Conservation (phyloP, 1,284 basidiomycete species). For the Fomes fomentarius region DNA sequence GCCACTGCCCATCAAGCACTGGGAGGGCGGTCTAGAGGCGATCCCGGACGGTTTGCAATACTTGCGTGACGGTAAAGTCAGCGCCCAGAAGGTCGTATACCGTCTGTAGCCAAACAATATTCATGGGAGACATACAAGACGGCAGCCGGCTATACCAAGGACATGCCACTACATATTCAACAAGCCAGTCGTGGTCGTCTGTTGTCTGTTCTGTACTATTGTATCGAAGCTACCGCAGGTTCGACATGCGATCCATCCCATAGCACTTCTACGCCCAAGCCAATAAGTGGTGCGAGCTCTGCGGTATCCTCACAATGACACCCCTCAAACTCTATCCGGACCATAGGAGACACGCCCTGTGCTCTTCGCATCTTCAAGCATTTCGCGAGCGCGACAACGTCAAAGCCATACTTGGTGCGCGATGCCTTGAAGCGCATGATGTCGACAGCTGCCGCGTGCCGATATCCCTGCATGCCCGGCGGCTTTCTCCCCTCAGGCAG, state of each 20-base stretch:
- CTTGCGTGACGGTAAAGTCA: slow-evolving; percentile 29
- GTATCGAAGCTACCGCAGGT: too few species aligned
- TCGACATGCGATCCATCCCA: slow-evolving; percentile 5
- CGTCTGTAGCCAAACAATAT: too few species aligned
- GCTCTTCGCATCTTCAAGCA: neutral
- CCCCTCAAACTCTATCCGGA: neutral
- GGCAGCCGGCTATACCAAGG: too few species aligned
- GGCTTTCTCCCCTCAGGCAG: neutral
- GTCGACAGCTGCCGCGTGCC: neutral
- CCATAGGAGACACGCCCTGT: neutral
- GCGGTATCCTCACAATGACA: neutral
- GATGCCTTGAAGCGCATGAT: neutral
- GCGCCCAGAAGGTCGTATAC: slow-evolving; percentile 32
- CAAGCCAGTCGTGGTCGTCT: too few species aligned
- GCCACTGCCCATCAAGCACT: slow-evolving; percentile 27
- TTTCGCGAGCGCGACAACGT: neutral
- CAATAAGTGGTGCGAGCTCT: neutral
- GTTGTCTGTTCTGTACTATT: too few species aligned
- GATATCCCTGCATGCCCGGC: neutral
- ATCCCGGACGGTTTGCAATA: slow-evolving; percentile 28
- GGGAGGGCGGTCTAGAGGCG: slow-evolving; percentile 26
- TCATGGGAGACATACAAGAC: too few species aligned
- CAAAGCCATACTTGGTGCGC: neutral
- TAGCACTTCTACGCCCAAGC: neutral
- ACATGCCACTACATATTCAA: too few species aligned